Percentiles rank a stretch among this genome's conserved stretches.
Evolutionary conservation across 2,329 filamentous ascomycete genomes (phyloP).

Genomic region (Epichloe uncinata): DNA sequence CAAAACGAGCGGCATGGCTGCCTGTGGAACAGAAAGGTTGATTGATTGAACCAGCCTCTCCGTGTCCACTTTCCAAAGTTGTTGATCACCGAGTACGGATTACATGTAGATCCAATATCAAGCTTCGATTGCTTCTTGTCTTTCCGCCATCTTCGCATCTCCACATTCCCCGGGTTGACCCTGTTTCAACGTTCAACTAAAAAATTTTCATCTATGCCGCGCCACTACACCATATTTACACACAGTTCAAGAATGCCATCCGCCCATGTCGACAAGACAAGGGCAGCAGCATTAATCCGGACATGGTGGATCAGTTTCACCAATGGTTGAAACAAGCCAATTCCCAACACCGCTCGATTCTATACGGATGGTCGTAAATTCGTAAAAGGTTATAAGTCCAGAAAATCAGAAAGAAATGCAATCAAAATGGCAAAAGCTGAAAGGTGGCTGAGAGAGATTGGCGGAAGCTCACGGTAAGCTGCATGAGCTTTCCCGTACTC

Average conservation of each 20-base stretch:
- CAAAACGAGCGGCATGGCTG: background rate
- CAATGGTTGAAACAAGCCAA: background rate
- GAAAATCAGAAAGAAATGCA: background rate
- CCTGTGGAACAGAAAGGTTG: background rate
- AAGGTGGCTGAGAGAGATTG: no score
- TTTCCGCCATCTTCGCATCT: background rate
- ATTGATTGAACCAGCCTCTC: background rate
- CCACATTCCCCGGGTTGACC: background rate
- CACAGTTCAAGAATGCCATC: background rate
- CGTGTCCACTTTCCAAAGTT: no score
- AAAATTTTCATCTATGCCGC: constrained; percentile 1
- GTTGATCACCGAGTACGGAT: no score
- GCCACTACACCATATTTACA: background rate
- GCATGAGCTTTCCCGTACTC: no score
- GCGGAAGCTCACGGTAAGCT: no score
- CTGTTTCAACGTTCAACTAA: background rate
- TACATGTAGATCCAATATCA: background rate
- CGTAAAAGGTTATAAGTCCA: constrained; percentile 2
- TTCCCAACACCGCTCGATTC: constrained; percentile 1
- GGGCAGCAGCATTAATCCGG: background rate
- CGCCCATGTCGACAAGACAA: background rate
- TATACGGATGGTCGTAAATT: background rate
- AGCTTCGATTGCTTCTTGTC: background rate
- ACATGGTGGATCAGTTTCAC: background rate
- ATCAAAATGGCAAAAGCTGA: background rate